Conservation (phyloP, 805 yeast species). For the Starmerella apicola region DNA sequence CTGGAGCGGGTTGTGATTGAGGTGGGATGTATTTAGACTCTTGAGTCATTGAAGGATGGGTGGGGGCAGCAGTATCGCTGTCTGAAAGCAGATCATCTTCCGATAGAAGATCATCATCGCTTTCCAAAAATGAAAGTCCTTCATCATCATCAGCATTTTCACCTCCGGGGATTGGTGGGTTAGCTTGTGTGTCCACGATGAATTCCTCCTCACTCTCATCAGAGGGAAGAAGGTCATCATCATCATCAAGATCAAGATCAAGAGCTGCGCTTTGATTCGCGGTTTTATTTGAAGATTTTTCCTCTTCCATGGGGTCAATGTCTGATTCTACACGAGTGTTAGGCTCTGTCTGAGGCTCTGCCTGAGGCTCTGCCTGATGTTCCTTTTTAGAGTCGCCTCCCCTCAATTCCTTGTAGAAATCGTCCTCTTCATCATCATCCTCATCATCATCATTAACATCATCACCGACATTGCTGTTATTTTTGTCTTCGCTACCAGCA, state of each 20-base stretch:
- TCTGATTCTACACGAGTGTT: background rate
- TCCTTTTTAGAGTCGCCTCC: background rate
- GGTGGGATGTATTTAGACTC: no score
- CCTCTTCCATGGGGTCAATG: background rate
- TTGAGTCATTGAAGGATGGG: constrained; percentile 14
- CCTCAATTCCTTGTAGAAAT: constrained; percentile 6
- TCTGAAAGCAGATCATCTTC: constrained; percentile 21
- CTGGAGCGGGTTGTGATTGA: no score
- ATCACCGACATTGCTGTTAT: background rate
- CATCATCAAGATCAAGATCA: constrained; percentile 14
- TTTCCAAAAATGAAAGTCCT: constrained; percentile 24
- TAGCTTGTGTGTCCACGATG: no score
- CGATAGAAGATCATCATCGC: constrained; percentile 26
- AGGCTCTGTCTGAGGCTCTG: background rate
- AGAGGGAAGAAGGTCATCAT: constrained; percentile 21
- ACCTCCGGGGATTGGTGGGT: no score
- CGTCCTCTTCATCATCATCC: constrained; percentile 4
- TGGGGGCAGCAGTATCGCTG: constrained; percentile 4
- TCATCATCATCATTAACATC: constrained; percentile 7
- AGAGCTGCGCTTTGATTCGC: background rate
- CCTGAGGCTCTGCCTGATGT: background rate
- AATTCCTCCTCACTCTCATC: constrained; percentile 8
- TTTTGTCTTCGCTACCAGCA: constrained; percentile 1
- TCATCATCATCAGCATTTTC: background rate
- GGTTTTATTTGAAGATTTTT: background rate